Conservation (phyloP, 805 yeast species). For the Candida bentonensis region DNA sequence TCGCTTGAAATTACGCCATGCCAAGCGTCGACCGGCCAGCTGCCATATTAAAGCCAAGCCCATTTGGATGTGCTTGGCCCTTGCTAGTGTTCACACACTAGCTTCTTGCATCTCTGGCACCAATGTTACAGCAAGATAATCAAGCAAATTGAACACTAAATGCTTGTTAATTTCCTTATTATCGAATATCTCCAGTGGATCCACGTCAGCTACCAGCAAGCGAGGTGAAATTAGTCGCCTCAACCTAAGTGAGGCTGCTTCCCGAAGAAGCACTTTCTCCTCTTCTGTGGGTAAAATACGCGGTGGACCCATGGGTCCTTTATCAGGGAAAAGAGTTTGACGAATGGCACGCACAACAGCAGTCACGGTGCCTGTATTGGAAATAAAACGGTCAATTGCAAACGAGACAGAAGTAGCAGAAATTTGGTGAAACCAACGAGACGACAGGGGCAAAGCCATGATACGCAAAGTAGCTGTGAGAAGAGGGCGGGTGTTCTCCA, state of each 20-base stretch:
- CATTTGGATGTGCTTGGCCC: too few species aligned
- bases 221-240: background rate
- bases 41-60: too few species aligned
- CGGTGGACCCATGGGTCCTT: constrained; percentile 37
- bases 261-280: constrained; percentile 22
- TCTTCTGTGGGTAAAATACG: constrained; percentile 27
- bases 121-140: constrained; percentile 13
- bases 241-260: constrained; percentile 4
- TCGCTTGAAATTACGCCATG: too few species aligned
- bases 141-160: constrained; percentile 16
- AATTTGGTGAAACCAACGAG: background rate
- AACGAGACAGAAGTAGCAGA: background rate
- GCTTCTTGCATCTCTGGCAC: constrained; percentile 19
- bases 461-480: background rate
- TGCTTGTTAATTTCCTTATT: constrained; percentile 19
- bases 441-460: background rate
- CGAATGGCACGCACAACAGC: constrained; percentile 21
- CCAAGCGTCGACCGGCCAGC: too few species aligned
- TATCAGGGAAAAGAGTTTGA: constrained; percentile 31
- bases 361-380: constrained; percentile 10
- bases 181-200: constrained; percentile 14
- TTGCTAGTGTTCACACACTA: too few species aligned
- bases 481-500: background rate
- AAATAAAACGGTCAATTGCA: constrained; percentile 6
- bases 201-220: constrained; percentile 8